Evolutionary conservation across 148 eudicot species (phyloP).

Genomic region (Oxyria digyna): DNA sequence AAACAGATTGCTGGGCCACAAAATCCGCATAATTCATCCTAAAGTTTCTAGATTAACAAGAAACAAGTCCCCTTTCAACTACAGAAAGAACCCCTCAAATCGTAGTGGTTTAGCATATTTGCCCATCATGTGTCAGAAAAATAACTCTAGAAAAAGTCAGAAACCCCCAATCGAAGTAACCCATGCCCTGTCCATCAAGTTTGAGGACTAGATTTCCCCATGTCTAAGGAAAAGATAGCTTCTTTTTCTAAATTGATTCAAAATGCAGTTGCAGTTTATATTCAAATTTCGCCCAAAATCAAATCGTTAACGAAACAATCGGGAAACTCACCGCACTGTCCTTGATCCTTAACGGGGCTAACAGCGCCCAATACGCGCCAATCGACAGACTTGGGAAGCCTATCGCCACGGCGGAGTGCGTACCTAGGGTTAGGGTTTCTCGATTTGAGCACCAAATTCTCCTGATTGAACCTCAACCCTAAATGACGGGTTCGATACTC

Average conservation of each 20-base stretch:
- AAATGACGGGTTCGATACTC: conserved; percentile 5
- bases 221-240: not conserved
- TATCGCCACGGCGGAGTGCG: not conserved
- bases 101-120: not conserved
- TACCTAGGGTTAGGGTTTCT: conserved; percentile 3
- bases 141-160: not conserved
- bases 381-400: conserved; percentile 3
- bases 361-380: conserved; percentile 7
- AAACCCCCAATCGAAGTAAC: not conserved
- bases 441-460: not conserved
- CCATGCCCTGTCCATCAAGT: not conserved
- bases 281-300: not conserved
- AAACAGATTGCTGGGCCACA: not conserved
- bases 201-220: not conserved
- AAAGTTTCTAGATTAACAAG: not conserved
- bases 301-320: not conserved
- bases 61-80: not conserved
- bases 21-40: not conserved
- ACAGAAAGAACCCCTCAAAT: not conserved
- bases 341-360: conserved; percentile 4
- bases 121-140: not conserved
- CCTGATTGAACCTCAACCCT: not conserved
- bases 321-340: conserved; percentile 5
- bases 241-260: not conserved
- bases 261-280: not conserved